phyloP scores from a whole-genome alignment of 352 stramenopile species.

The Globisporangium carolinianum region DNA sequence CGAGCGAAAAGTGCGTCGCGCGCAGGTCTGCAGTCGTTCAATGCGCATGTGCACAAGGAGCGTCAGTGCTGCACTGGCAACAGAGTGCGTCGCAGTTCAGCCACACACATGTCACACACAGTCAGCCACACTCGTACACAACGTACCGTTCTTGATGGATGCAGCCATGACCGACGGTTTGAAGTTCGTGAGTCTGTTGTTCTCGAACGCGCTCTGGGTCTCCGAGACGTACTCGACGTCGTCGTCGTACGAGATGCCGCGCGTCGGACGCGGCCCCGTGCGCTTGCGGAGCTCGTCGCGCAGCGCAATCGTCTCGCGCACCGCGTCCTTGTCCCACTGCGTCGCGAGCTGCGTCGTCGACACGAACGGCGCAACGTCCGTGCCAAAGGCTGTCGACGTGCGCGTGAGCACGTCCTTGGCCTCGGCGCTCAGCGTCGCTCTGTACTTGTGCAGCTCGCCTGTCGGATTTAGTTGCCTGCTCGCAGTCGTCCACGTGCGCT shows the following conservation, averaged over 20 bases:
- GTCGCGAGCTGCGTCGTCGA: conserved; percentile 68
- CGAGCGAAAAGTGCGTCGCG: conserved; percentile 66
- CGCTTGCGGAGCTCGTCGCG: conserved; percentile 62
- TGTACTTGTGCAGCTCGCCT: conserved; percentile 61
- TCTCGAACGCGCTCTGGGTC: conserved; percentile 58
- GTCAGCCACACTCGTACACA: background rate
- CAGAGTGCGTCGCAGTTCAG: background rate
- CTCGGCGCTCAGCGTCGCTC: conserved; percentile 34
- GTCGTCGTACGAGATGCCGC: conserved; percentile 71
- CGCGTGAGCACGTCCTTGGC: conserved; percentile 50
- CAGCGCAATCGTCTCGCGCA: conserved; percentile 46
- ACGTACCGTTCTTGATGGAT: conserved; percentile 67
- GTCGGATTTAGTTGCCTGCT: conserved; percentile 53
- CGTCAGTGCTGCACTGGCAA: too few species aligned
- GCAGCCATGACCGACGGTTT: conserved; percentile 71
- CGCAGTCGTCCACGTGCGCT: conserved; percentile 48
- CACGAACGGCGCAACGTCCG: conserved; percentile 38
- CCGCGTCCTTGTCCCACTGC: conserved; percentile 51
- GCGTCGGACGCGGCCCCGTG: conserved; percentile 42
- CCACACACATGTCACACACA: too few species aligned
- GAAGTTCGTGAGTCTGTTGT: conserved; percentile 54
- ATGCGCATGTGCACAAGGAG: too few species aligned
- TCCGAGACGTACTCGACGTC: conserved; percentile 76
- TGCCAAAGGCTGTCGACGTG: conserved; percentile 52
- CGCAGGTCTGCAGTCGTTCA: conserved; percentile 41